Conservation (phyloP, 1,284 basidiomycete genomes). For the Pterula multifida region DNA sequence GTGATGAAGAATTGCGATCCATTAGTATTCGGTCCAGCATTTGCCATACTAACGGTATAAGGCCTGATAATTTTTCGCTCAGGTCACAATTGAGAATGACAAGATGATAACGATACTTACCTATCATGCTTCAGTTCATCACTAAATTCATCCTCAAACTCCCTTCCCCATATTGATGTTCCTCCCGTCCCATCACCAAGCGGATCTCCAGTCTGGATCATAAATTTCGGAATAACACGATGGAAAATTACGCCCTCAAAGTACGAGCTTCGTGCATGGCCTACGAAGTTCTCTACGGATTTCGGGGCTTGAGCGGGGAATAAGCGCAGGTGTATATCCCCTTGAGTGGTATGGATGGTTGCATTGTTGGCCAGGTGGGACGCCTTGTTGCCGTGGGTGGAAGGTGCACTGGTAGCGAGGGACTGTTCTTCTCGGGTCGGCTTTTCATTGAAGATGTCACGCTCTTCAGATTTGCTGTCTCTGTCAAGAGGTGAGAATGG, state of each 20-base stretch:
- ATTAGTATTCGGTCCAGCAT: constrained; percentile 89
- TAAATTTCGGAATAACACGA: constrained; percentile 97
- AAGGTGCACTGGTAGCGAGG: constrained; percentile 61
- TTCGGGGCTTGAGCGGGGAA: constrained; percentile 90
- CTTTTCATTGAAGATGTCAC: constrained; percentile 97
- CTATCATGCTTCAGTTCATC: constrained; percentile 85
- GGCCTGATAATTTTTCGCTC: constrained; percentile 38
- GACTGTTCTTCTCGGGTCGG: constrained; percentile 95
- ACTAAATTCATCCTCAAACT: constrained; percentile 94
- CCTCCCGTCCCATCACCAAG: constrained; percentile 97
- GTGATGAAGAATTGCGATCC: constrained; percentile 99
- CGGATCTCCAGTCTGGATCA: constrained; percentile 98
- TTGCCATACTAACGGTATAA: constrained; percentile 99
- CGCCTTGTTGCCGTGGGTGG: constrained; percentile 27
- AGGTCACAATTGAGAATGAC: background rate
- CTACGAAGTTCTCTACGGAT: constrained; percentile 96
- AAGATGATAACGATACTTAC: constrained; percentile 23
- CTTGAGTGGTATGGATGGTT: constrained; percentile 90
- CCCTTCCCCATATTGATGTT: constrained; percentile 84
- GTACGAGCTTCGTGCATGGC: constrained; percentile 84
- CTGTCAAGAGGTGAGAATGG: constrained; percentile 24
- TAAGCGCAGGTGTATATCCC: constrained; percentile 86
- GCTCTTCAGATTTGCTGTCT: constrained; percentile 79
- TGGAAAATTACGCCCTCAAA: constrained; percentile 96
- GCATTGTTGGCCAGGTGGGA: constrained; percentile 65